These are phyloP conservation scores for Cutaneotrichosporon daszewskae DNA, from an alignment of 1,284 basidiomycete genomes.

Conservation along the genomic window DNA sequence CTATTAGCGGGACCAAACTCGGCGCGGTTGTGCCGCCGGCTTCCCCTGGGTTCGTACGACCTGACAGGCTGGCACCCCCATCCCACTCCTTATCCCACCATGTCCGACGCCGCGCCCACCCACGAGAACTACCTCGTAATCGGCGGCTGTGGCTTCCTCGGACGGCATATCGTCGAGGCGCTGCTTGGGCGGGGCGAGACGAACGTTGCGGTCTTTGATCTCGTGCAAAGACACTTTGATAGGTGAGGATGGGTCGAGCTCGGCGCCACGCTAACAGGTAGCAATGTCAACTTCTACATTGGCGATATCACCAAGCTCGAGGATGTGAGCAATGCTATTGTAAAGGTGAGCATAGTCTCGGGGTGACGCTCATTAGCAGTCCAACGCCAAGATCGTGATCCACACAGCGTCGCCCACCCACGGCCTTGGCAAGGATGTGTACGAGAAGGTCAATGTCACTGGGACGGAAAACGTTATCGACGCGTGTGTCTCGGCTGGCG, in stretches of 20 bases:
- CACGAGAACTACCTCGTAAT: slow-evolving; percentile 60
- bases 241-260: slow-evolving; percentile 42
- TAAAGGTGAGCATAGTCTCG: slow-evolving; percentile 55
- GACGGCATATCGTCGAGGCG: slow-evolving; percentile 79
- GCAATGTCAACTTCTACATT: slow-evolving; percentile 74
- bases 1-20: neutral
- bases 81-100: neutral
- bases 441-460: slow-evolving; percentile 89
- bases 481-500: slow-evolving; percentile 64
- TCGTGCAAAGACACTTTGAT: slow-evolving; percentile 73
- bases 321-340: slow-evolving; percentile 64
- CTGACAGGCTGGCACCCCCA: too few species aligned
- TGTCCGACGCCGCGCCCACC: slow-evolving; percentile 18
- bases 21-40: neutral
- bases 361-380: slow-evolving; percentile 49
- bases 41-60: neutral
- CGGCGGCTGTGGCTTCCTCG: slow-evolving; percentile 87
- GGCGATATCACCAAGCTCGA: slow-evolving; percentile 77
- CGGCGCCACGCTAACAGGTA: slow-evolving; percentile 12
- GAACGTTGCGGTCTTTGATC: slow-evolving; percentile 74
- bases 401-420: slow-evolving; percentile 91
- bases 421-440: slow-evolving; percentile 64
- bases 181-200: slow-evolving; percentile 69
- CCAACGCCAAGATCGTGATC: slow-evolving; percentile 77
- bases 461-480: slow-evolving; percentile 83